Conservation (phyloP, 2,329 filamentous ascomycete genomes). For the Fonsecaea pedrosoi region DNA sequence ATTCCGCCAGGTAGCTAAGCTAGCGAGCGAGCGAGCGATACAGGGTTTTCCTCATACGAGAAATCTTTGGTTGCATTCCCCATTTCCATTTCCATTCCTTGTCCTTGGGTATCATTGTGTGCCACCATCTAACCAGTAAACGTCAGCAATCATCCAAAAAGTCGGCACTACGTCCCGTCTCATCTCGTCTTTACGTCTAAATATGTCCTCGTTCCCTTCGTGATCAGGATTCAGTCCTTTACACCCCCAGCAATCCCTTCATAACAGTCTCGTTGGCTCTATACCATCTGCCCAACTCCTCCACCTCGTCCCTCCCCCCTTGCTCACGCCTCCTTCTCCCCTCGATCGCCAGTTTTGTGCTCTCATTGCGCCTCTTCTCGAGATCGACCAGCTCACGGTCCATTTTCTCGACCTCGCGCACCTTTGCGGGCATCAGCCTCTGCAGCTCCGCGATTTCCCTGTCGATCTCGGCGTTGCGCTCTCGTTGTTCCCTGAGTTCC, state of each 20-base stretch:
- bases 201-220: background rate
- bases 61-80: background rate
- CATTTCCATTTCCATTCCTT: background rate
- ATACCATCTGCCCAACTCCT: constrained; percentile 57
- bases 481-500: constrained; percentile 50
- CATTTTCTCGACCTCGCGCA: constrained; percentile 52
- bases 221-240: background rate
- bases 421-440: constrained; percentile 53
- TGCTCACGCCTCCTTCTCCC: constrained; percentile 51
- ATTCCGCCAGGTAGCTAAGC: background rate
- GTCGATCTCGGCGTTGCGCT: constrained; percentile 51
- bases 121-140: background rate
- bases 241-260: constrained; percentile 47
- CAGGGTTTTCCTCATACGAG: background rate
- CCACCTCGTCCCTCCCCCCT: constrained; percentile 55
- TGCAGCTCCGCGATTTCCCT: constrained; percentile 51
- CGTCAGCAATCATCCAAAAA: background rate
- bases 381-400: constrained; percentile 52
- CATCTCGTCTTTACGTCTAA: background rate
- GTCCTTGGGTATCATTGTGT: background rate
- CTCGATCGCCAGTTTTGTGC: constrained; percentile 56
- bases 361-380: constrained; percentile 54
- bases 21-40: background rate
- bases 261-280: constrained; percentile 50
- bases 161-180: background rate